Evolutionary conservation across 2,329 filamentous ascomycete genomes (phyloP), one percentile per base, ranked within the genome.

Genomic region (Penicillium verrucosum): DNA sequence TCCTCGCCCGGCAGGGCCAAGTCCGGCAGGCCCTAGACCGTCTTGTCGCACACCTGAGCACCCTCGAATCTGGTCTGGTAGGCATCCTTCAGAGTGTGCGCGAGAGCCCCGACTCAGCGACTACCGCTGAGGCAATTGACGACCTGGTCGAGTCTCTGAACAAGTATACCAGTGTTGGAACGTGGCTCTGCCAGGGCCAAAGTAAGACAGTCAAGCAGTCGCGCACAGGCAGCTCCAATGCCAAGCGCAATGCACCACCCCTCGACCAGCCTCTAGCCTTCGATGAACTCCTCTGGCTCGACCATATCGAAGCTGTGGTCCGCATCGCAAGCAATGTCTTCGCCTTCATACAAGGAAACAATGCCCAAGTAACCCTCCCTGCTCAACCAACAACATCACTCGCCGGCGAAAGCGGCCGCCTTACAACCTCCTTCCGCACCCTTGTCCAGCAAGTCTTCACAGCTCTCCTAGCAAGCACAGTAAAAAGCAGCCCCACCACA

Each of bases 121-220:
- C 81, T 46, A 81, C 87, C 2, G 83, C 86, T 57, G 84, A 88
- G 60, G 84, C 89, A 0, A 85, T 88, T 0, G 84, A 88, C 54
- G 88, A 92, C 55, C 80, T 96, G 1, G 80, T 96, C 4, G 83
- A 85, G 56, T 86, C 88, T 0, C 77, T 99, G 18, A 87, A 95
- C 59, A 97, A 96, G 71, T 97, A 96, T 74, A 86, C 88, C 1
- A 88, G 92, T 61, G 90, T 99, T 1, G 94, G 95, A 14, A 93
- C 96, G 49, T 99, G 94, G 94, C 80, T 99, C 12, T 97, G 94
- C 66, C 90, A 95, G 73, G 86, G 88, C 1, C 91, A 96, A 70
- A 90, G 85, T 47, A 89, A 88, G 67, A 83, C 82, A 6, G 81
- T 77, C 57, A 70, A 71, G 47, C 68, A 67, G 30, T 64, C 67